Evolutionary conservation across 306 rosid genomes (phyloP), one percentile per base, ranked within the genome.

Genomic region (Aeschynomene evenia): DNA sequence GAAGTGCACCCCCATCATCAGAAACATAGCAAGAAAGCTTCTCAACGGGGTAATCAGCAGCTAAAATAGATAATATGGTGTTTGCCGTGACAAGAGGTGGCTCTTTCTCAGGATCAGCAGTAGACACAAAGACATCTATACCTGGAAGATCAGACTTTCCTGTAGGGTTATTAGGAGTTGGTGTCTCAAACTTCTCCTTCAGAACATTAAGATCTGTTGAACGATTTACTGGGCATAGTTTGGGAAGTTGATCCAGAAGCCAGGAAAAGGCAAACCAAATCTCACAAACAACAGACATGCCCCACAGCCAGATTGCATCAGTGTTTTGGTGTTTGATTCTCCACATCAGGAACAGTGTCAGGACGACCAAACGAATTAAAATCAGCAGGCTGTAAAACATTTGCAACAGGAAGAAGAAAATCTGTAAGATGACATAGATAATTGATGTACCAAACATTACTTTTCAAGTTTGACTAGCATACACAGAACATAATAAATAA

Each of bases 81-180:
- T 91, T 91, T 70, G 98, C 81, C n/a, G 98, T 91, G 46, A 91
- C 98, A 45, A 91, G 94, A 20, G 98, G 98, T 1, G 98, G 98
- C 74, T 91, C 98, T 73, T 91, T 91, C 56, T 91, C 98, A 1
- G 98, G 98, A 79, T 91, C 98, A 20, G 98, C 98, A 15, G 98
- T 91, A 42, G 98, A 91, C 31, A 91, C 98, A 76, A 89, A 91
- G 56, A 91, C 12, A 84, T 91, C 98, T 61, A 91, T 61, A 71
- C 98, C 98, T 1, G 98, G 96, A 42, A 91, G 98, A 87, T 91
- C 98, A 57, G 96, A 89, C 71, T 91, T 91, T 58, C 98, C 98
- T 2, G 84, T 75, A 12, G 96, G 96, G 68, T 91, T 91, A 83
- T 57, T 80, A 26, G 84, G 89, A 23, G 76, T 82, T 1, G 91